Percentiles rank a stretch among this genome's conserved stretches.
phyloP scores from a whole-genome alignment of 495 filamentous ascomycete species.

The Poronia punctata region DNA sequence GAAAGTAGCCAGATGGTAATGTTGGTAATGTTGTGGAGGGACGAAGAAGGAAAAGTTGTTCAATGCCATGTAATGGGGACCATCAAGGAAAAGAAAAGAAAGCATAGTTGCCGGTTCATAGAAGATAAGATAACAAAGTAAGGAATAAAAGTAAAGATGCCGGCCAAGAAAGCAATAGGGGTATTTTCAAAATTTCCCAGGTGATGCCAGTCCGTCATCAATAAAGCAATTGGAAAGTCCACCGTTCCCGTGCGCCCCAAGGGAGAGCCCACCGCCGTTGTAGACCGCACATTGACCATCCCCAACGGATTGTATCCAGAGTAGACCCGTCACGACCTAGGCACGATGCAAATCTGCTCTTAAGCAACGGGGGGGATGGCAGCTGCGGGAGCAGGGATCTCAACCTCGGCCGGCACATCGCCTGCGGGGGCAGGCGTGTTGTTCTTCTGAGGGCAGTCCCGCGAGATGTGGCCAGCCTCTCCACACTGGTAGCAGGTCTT shows the following conservation, averaged over 20 bases:
- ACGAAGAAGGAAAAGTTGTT: slow-evolving; percentile 2
- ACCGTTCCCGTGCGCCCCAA: not conserved
- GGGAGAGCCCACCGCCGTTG: not conserved
- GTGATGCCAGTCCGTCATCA: not conserved
- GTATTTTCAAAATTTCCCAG: not conserved
- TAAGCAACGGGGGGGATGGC: slow-evolving; percentile 32
- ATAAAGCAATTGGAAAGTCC: not conserved
- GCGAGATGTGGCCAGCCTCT: slow-evolving; percentile 90
- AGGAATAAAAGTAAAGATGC: slow-evolving; percentile 1
- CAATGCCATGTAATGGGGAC: slow-evolving; percentile 3
- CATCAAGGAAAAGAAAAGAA: slow-evolving; percentile 1
- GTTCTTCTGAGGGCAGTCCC: slow-evolving; percentile 73
- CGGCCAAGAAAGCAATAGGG: too few species aligned
- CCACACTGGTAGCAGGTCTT: slow-evolving; percentile 99
- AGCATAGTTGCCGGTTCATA: not conserved
- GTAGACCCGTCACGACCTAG: not conserved
- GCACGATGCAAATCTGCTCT: not conserved
- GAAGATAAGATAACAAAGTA: not conserved
- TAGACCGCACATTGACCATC: not conserved
- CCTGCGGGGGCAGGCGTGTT: slow-evolving; percentile 31
- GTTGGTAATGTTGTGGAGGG: not conserved
- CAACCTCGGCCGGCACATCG: slow-evolving; percentile 36
- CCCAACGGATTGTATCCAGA: not conserved
- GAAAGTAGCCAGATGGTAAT: too few species aligned
- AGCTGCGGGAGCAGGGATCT: slow-evolving; percentile 20